Percentiles rank a stretch among this genome's conserved stretches.
These are phyloP conservation scores for Trichophyton equinum DNA, from an alignment of 2,329 filamentous ascomycete species.

Conservation along the genomic window DNA sequence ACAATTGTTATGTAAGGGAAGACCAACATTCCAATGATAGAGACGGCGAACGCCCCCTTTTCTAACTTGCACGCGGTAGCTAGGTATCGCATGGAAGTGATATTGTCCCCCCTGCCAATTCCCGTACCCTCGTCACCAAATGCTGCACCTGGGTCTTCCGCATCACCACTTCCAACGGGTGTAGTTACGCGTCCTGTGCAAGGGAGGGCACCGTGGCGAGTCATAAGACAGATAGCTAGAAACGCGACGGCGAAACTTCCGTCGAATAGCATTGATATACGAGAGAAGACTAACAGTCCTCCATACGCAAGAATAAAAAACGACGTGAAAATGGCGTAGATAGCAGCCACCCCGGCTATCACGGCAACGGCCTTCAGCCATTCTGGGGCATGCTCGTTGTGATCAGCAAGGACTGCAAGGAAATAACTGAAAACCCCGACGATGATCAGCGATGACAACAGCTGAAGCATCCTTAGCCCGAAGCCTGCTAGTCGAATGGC, in stretches of 20 bases:
- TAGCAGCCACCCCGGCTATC: conserved; percentile 58
- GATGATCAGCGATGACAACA: conserved; percentile 59
- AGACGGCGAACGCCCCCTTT: conserved; percentile 62
- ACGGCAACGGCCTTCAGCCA: conserved; percentile 64
- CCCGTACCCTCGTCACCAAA: conserved; percentile 38
- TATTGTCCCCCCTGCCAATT: conserved; percentile 16
- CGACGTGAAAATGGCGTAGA: conserved; percentile 64
- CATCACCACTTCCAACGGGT: conserved; percentile 54
- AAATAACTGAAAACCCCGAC: conserved; percentile 77
- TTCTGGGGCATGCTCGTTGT: conserved; percentile 49
- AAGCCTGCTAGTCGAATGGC: conserved; percentile 58
- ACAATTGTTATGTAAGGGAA: conserved; percentile 20
- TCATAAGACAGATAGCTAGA: conserved; percentile 68
- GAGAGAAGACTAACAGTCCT: conserved; percentile 59
- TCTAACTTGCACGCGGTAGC: conserved; percentile 62
- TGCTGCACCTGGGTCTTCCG: conserved; percentile 37
- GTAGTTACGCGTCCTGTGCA: conserved; percentile 56
- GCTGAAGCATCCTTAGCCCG: conserved; percentile 59
- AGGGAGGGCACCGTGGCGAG: conserved; percentile 52
- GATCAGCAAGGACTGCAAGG: conserved; percentile 57
- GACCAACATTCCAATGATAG: conserved; percentile 60
- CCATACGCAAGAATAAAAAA: conserved; percentile 68
- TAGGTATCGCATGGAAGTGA: conserved; percentile 25
- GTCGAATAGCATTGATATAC: conserved; percentile 63
- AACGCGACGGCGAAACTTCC: conserved; percentile 63